Conservation (phyloP, 768 basidiomycete genomes). For the Agrocybe pediades region DNA sequence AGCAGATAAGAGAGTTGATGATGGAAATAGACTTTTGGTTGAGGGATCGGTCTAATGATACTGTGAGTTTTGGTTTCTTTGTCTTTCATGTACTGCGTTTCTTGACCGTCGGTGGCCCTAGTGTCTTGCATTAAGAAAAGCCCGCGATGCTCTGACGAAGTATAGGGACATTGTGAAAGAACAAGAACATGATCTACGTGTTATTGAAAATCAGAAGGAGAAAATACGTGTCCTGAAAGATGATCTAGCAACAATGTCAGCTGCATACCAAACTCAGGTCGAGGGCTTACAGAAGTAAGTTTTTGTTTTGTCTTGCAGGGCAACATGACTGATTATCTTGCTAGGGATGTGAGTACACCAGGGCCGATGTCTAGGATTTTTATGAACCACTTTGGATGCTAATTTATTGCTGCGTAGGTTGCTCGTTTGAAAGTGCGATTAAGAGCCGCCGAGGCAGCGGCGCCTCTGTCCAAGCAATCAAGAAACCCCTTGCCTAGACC, state of each 20-base stretch:
- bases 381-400: too few species aligned
- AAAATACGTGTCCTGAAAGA: background rate
- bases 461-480: slow-evolving; percentile 10
- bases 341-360: slow-evolving; percentile 24
- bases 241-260: background rate
- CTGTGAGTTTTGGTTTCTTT: slow-evolving; percentile 29
- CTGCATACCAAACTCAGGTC: slow-evolving; percentile 3
- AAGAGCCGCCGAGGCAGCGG: slow-evolving; percentile 32
- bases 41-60: slow-evolving; percentile 35
- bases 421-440: slow-evolving; percentile 31
- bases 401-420: slow-evolving; percentile 5
- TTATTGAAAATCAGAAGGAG: background rate
- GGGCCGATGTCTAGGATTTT: background rate
- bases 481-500: slow-evolving; percentile 57
- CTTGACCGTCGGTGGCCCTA: slow-evolving; percentile 1
- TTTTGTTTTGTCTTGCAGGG: background rate
- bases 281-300: slow-evolving; percentile 15
- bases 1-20: slow-evolving; percentile 37
- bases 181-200: background rate
- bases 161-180: slow-evolving; percentile 9
- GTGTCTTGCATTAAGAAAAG: slow-evolving; percentile 19
- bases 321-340: background rate
- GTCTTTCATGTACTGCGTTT: background rate
- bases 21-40: slow-evolving; percentile 57
- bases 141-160: slow-evolving; percentile 12